Evolutionary conservation across 352 stramenopile genomes (phyloP).

Genomic region (Plasmopara viticola): DNA sequence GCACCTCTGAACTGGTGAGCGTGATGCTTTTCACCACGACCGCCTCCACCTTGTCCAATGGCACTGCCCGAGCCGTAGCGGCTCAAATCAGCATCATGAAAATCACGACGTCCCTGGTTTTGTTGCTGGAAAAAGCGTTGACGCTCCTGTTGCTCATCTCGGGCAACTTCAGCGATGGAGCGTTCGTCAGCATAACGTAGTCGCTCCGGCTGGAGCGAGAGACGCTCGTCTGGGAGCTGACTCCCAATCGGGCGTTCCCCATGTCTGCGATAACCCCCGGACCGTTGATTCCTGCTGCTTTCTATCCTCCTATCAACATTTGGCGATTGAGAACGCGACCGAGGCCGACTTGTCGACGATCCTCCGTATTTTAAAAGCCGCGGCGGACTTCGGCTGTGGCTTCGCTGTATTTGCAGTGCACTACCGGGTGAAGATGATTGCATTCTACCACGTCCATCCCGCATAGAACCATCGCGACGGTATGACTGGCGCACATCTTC

Average conservation of each 20-base stretch:
- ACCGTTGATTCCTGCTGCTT: constrained; percentile 10
- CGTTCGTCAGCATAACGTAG: constrained; percentile 34
- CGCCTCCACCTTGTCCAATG: constrained; percentile 20
- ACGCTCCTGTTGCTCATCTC: constrained; percentile 38
- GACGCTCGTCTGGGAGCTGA: constrained; percentile 14
- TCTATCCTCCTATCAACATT: constrained; percentile 20
- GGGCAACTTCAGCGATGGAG: constrained; percentile 46
- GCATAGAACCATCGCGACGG: constrained; percentile 14
- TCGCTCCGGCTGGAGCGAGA: constrained; percentile 16
- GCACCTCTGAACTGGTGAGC: constrained; percentile 7
- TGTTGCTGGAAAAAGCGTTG: constrained; percentile 36
- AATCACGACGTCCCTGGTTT: constrained; percentile 32
- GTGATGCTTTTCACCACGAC: constrained; percentile 15
- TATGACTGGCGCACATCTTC: constrained; percentile 20
- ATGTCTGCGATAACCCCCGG: constrained; percentile 22
- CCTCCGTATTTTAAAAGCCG: constrained; percentile 25
- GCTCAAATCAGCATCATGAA: constrained; percentile 22
- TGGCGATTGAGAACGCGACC: constrained; percentile 22
- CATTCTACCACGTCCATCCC: constrained; percentile 18
- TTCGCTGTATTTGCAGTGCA: constrained; percentile 16
- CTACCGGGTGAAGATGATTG: constrained; percentile 16
- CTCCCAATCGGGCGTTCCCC: constrained; percentile 21
- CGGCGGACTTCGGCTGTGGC: constrained; percentile 24
- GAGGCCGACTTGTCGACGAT: constrained; percentile 10
- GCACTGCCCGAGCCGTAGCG: constrained; percentile 27